Conservation (phyloP, 2,329 filamentous ascomycete genomes). For the Mycosphaerelloides madeirae region DNA sequence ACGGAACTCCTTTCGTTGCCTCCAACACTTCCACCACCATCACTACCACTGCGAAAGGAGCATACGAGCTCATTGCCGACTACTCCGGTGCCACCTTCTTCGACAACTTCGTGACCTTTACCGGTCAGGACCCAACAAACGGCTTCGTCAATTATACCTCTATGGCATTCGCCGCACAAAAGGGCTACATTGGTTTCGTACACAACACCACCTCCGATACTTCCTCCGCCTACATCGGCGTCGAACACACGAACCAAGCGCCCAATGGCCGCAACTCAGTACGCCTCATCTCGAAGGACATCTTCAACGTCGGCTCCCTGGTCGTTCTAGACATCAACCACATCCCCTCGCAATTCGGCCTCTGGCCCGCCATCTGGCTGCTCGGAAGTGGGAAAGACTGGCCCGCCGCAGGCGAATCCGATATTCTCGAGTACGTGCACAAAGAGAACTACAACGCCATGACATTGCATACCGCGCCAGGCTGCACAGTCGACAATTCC, state of each 20-base stretch:
- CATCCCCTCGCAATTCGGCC: conserved; percentile 49
- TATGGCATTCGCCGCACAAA: conserved; percentile 31
- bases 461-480: conserved; percentile 45
- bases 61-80: conserved; percentile 29
- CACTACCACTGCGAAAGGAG: not conserved
- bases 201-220: conserved; percentile 30
- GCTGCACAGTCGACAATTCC: conserved; percentile 37
- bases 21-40: not conserved
- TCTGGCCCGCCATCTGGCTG: conserved; percentile 49
- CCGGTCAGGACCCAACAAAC: conserved; percentile 41
- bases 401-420: conserved; percentile 43
- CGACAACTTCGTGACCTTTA: conserved; percentile 42
- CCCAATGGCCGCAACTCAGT: conserved; percentile 42
- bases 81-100: conserved; percentile 39
- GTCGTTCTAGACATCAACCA: conserved; percentile 49
- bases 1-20: not conserved
- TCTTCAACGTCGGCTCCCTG: conserved; percentile 46
- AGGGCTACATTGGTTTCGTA: conserved; percentile 39
- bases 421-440: conserved; percentile 48
- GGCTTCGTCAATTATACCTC: conserved; percentile 29
- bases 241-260: conserved; percentile 36
- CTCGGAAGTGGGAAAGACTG: conserved; percentile 31
- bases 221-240: conserved; percentile 42
- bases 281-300: conserved; percentile 44
- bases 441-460: conserved; percentile 39